A percentile compares a stretch with the other conserved stretches of the same genome.
phyloP scores from a whole-genome alignment of 2,329 filamentous ascomycete species.

The Xylaria sp. region DNA sequence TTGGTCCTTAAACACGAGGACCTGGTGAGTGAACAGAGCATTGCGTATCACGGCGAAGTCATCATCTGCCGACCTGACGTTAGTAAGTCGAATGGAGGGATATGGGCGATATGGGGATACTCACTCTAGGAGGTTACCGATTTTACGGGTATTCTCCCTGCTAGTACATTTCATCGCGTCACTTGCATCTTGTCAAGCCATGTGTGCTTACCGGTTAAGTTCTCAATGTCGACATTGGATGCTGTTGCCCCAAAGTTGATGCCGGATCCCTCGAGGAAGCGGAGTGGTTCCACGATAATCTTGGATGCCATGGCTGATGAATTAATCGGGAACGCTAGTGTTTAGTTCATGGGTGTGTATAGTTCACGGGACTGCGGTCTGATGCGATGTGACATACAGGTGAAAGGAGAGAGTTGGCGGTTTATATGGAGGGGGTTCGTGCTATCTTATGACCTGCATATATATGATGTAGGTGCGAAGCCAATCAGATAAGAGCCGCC shows the following conservation, averaged over 20 bases:
- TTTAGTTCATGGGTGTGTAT: background rate
- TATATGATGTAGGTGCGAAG: background rate
- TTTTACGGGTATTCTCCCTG: conserved; percentile 67
- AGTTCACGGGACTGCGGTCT: background rate
- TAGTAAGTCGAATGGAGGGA: conserved; percentile 27
- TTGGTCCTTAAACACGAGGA: conserved; percentile 78
- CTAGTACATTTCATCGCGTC: conserved; percentile 36
- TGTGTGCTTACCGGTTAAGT: conserved; percentile 65
- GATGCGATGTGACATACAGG: background rate
- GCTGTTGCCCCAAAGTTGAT: conserved; percentile 72
- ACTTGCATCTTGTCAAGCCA: conserved; percentile 17
- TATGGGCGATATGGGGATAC: conserved; percentile 39
- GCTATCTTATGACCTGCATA: conserved; percentile 31
- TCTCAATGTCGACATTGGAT: conserved; percentile 68
- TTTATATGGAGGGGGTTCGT: conserved; percentile 9
- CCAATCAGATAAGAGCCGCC: conserved; percentile 7
- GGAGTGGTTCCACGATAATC: conserved; percentile 54
- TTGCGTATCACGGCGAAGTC: conserved; percentile 73
- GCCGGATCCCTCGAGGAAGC: conserved; percentile 51
- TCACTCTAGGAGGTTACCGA: conserved; percentile 70
- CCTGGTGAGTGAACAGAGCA: conserved; percentile 74
- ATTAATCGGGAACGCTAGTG: background rate
- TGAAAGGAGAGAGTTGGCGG: background rate
- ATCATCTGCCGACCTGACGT: conserved; percentile 58
- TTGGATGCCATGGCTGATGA: conserved; percentile 33